Evolutionary conservation across 2,329 filamentous ascomycete species (phyloP), one percentile per base, ranked within the genome.

Genomic region (Aspergillus ustus): DNA sequence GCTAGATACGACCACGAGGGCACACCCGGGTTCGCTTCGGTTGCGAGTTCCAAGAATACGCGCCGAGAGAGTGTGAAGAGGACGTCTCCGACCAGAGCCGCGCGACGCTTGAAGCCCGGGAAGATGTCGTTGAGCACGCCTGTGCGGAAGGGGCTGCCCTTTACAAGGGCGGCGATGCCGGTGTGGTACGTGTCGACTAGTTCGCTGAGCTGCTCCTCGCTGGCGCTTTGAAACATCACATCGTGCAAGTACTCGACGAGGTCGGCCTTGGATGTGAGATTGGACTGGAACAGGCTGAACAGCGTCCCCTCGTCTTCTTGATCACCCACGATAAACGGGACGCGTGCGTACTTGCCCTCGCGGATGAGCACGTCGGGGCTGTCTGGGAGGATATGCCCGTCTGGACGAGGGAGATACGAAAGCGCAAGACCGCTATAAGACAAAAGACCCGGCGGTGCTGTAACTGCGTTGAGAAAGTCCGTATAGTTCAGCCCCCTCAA

Each of bases 281-380:
- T 91, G 40, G 76, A 72, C 66, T 91, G 89, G 73, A 89, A 88
- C 37, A 93, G 80, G 6, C 87, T 81, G 72, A 93, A 92, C 2
- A 93, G 75, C 0, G 91, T 92, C 20, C 91, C 90, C 75, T 94
- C 91, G 70, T 94, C 91, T 78, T 93, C 90, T 74, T 92, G 90
- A 70, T 92, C 85, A 46, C 91, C 90, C 44, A 90, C 83, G 59
- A 89, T 89, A 71, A 89, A 83, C 2, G 87, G 87, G 0, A 89
- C 83, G 11, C 82, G 80, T 8, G 86, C 82, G 64, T 86, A 88
- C 63, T 82, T 81, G 17, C 88, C 86, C 0, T 72, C 69, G 2
- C 67, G 58, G 1, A 84, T 77, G 4, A 91, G 78, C 0, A 82
- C 58, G 0, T 93, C 90, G 0, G 90, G 87, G 6, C 86, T 90